Percentiles rank a stretch among this genome's conserved stretches.
phyloP scores from a whole-genome alignment of 2,329 filamentous ascomycete genomes.

The Trichoderma cornu-damae region DNA sequence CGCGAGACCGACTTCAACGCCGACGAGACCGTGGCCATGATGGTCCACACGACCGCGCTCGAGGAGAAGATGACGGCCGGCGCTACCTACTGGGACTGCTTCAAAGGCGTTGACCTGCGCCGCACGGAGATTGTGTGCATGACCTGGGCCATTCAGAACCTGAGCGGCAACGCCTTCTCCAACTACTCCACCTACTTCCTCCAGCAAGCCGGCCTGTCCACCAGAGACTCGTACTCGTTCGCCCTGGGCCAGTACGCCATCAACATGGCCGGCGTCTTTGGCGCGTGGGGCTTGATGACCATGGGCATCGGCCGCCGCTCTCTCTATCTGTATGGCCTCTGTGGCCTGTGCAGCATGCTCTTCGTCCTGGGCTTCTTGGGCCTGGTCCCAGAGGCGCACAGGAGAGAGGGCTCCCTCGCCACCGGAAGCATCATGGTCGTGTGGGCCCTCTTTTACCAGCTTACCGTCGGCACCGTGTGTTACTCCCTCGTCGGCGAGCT shows the following conservation, averaged over 20 bases:
- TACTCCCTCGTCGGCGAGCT: constrained; percentile 85
- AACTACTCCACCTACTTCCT: constrained; percentile 63
- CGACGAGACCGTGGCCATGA: constrained; percentile 85
- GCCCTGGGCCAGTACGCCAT: constrained; percentile 62
- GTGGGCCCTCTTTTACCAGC: constrained; percentile 79
- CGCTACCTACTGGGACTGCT: constrained; percentile 75
- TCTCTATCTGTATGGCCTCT: constrained; percentile 71
- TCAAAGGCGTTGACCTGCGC: constrained; percentile 70
- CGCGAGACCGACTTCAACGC: constrained; percentile 68
- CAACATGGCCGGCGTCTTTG: constrained; percentile 76
- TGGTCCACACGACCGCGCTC: constrained; percentile 80
- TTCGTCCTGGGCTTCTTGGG: constrained; percentile 80
- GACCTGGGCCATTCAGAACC: constrained; percentile 59
- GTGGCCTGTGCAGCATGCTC: constrained; percentile 68
- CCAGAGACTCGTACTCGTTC: constrained; percentile 51
- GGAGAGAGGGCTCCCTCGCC: constrained; percentile 60
- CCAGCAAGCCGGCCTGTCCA: constrained; percentile 52
- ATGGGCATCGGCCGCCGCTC: constrained; percentile 67
- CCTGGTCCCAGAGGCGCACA: constrained; percentile 58
- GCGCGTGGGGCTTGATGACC: constrained; percentile 76
- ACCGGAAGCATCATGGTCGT: constrained; percentile 81
- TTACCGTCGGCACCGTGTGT: constrained; percentile 82
- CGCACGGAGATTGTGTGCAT: constrained; percentile 68
- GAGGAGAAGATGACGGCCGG: constrained; percentile 71
- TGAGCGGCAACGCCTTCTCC: constrained; percentile 59